These are phyloP conservation scores for Phoenix dactylifera DNA, from an alignment of 176 grass and related monocot genomes.

Conservation along the genomic window DNA sequence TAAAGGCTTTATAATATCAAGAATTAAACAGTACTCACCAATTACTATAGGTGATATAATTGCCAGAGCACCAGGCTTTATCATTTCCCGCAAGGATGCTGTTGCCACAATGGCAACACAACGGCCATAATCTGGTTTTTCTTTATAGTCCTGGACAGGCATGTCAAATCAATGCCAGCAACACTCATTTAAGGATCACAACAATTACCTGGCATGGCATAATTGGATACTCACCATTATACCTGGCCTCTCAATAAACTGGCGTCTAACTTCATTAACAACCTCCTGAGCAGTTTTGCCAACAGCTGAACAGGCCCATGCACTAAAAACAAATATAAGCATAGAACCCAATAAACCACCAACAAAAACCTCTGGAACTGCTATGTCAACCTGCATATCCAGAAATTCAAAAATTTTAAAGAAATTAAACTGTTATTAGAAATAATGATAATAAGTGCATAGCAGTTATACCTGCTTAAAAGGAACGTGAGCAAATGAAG, in stretches of 20 bases:
- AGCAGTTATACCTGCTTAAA: conserved; percentile 70
- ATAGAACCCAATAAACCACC: conserved; percentile 92
- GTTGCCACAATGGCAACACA: conserved; percentile 99
- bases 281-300: conserved; percentile 98
- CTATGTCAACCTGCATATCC: conserved; percentile 86
- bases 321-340: conserved; percentile 99
- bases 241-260: conserved; percentile 97
- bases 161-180: conserved; percentile 13
- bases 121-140: conserved; percentile 92
- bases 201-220: neutral
- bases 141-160: conserved; percentile 68
- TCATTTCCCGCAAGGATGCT: conserved; percentile 95
- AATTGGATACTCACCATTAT: conserved; percentile 74
- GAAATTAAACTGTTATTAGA: neutral
- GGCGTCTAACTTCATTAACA: conserved; percentile 97
- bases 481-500: conserved; percentile 69
- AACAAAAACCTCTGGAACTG: conserved; percentile 89
- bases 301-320: conserved; percentile 97
- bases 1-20: too few relatives aligned
- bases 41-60: conserved; percentile 84
- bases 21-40: conserved; percentile 38
- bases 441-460: conserved; percentile 15
- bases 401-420: conserved; percentile 6
- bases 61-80: conserved; percentile 86
- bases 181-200: too few relatives aligned